Base-by-base conservation (phyloP, 1,139 yeast genomes). In the Sugiyamaella neomexicana region DNA sequence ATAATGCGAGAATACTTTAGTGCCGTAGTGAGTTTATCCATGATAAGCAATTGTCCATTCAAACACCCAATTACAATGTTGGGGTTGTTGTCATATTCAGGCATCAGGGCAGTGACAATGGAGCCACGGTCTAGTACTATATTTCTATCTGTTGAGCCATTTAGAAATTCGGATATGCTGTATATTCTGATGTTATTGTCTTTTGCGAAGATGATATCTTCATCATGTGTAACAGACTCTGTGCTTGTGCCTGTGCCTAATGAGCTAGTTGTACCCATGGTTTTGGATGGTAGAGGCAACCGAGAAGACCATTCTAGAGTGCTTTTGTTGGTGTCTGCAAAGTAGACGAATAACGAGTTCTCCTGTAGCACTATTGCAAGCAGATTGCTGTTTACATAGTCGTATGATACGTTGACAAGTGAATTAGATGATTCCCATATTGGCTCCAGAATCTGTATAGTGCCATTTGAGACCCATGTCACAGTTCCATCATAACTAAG, bases 361-460 rank as follows among this genome's bases (percentile, higher is more conserved):
- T 37, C 40, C 7, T 47, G 51, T n/a, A 53, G 53, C 17, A 54
- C 50, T 7, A 50, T 15, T 6, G 56, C 57, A 36, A 54, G 42
- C 7, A 56, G 32, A 9, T 7, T 29, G 5, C 29, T 9, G 15
- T 16, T 12, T 12, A n/a, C 8, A 38, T 12, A 10, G 31, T 48
- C 44, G 29, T 36, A 40, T 27, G 31, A 41, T 17, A 43, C 44
- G 4, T 46, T 43, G 20, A 43, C 53, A 2, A 45, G 38, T n/a
- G 46, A 10, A 13, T n/a, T 9, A 13, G 45, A 25, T 15, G 51
- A 51, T 25, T 50, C 41, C 64, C 64, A 63, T 8, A 38, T 43
- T 0, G 64, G 65, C 12, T 60, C 65, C 12, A 64, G 34, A 16
- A 60, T 52, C 41, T 62, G 62, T 15, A 62, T 62, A 38, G 59